A percentile compares a stretch with the other conserved stretches of the same genome.
phyloP scores from a whole-genome alignment of 192 early-diverging fungal species.

The Spizellomyces sp. region DNA sequence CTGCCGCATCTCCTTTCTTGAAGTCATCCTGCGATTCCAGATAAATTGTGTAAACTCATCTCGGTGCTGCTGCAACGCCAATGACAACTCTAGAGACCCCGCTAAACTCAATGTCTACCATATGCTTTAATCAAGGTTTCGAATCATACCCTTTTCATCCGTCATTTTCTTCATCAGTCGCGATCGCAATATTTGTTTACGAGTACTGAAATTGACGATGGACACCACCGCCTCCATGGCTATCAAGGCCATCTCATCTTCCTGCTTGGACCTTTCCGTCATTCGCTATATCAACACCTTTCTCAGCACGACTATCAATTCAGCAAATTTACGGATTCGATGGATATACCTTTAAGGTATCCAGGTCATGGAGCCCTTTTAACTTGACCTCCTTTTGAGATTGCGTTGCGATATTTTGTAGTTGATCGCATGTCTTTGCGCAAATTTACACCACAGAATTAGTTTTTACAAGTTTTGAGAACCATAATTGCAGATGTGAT shows the following conservation, averaged over 20 bases:
- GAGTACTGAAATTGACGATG: constrained; percentile 46
- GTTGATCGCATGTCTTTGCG: constrained; percentile 35
- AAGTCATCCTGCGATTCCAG: constrained; percentile 50
- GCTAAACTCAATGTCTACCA: background rate
- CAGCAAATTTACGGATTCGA: background rate
- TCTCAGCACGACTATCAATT: background rate
- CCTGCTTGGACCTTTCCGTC: constrained; percentile 47
- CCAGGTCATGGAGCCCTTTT: constrained; percentile 29
- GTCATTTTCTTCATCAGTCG: constrained; percentile 49
- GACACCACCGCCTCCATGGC: constrained; percentile 56
- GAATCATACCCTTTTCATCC: constrained; percentile 54
- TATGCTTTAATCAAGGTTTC: background rate
- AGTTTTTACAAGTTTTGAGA: background rate
- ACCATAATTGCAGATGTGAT: background rate
- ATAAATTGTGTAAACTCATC: constrained; percentile 61
- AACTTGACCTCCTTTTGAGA: constrained; percentile 22
- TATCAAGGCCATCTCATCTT: constrained; percentile 50
- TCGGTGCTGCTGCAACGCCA: constrained; percentile 48
- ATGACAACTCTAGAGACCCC: constrained; percentile 45
- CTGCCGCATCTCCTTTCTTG: constrained; percentile 42
- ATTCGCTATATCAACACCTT: constrained; percentile 14
- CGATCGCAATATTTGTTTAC: constrained; percentile 50
- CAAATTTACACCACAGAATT: background rate
- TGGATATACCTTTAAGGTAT: constrained; percentile 22
- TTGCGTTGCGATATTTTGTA: constrained; percentile 25